A percentile compares a stretch with the other conserved stretches of the same genome.
Conservation (phyloP, 768 basidiomycete species). For the Lentinus tigrinus region DNA sequence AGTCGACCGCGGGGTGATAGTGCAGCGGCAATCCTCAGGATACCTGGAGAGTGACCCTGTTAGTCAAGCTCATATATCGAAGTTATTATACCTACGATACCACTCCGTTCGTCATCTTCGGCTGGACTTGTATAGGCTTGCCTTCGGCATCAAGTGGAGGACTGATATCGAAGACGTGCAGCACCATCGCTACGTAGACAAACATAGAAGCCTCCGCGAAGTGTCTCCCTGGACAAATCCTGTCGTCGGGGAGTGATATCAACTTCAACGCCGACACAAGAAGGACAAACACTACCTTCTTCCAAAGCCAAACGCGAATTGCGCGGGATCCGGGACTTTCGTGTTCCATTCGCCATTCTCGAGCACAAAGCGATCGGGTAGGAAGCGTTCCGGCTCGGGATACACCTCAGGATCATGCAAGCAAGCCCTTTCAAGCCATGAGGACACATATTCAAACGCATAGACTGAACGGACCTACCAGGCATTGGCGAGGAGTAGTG, state of each 20-base stretch:
- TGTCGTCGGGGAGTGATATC: not conserved
- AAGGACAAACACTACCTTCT: conserved; percentile 8
- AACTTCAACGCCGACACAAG: too few relatives aligned
- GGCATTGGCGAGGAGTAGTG: conserved; percentile 22
- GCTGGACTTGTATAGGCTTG: not conserved
- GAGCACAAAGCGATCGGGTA: conserved; percentile 5
- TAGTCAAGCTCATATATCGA: not conserved
- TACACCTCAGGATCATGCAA: conserved; percentile 13
- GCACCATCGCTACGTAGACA: not conserved
- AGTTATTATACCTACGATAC: not conserved
- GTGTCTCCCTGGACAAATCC: conserved; percentile 7
- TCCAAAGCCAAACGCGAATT: conserved; percentile 24
- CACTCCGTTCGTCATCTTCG: not conserved
- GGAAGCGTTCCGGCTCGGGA: conserved; percentile 12
- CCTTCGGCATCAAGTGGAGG: not conserved
- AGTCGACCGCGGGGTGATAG: conserved; percentile 1
- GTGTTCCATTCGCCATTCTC: not conserved
- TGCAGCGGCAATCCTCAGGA: conserved; percentile 11
- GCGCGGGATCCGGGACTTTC: conserved; percentile 29
- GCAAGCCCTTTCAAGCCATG: not conserved
- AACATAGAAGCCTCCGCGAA: conserved; percentile 5
- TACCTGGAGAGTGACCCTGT: not conserved
- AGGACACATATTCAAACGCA: not conserved
- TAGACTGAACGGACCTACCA: conserved; percentile 15
- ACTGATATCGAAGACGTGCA: conserved; percentile 7